Conservation (phyloP, 2,329 filamentous ascomycete genomes). For the Cercospora berteroae region DNA sequence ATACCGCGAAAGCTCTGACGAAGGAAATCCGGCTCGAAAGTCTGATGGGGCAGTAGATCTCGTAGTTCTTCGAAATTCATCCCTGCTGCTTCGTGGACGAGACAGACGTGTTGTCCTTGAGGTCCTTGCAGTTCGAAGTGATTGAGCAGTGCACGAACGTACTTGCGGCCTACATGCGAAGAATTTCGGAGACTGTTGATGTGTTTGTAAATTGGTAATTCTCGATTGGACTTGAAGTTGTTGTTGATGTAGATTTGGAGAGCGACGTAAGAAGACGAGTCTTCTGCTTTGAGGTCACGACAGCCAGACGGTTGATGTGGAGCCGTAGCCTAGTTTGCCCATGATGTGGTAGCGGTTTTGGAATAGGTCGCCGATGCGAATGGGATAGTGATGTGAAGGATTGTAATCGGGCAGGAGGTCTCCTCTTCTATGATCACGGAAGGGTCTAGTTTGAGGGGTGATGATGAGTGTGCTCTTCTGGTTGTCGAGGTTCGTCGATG, state of each 20-base stretch:
- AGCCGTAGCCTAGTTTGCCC: constrained; percentile 47
- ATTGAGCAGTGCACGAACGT: constrained; percentile 40
- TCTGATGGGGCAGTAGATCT: neutral
- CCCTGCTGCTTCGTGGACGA: constrained; percentile 26
- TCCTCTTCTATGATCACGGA: constrained; percentile 32
- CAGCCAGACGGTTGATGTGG: constrained; percentile 46
- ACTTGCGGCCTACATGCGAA: constrained; percentile 33
- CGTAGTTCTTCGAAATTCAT: neutral
- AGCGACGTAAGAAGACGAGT: constrained; percentile 30
- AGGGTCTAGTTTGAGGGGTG: neutral
- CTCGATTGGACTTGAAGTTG: constrained; percentile 32
- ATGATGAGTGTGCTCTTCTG: neutral
- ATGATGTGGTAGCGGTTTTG: constrained; percentile 40
- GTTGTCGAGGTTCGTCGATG: neutral
- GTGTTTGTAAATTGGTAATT: constrained; percentile 36
- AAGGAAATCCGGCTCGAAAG: neutral
- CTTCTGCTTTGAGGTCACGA: constrained; percentile 34
- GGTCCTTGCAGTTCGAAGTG: constrained; percentile 37
- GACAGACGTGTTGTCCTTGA: constrained; percentile 39
- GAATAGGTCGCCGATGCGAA: constrained; percentile 39
- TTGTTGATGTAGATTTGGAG: constrained; percentile 40
- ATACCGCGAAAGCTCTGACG: neutral
- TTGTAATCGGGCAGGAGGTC: constrained; percentile 28
- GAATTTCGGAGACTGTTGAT: constrained; percentile 25
- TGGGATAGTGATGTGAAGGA: constrained; percentile 40